Percentiles rank a stretch among this genome's conserved stretches.
These are phyloP conservation scores for Beauveria australis DNA, from an alignment of 2,329 filamentous ascomycete species.

Conservation along the genomic window DNA sequence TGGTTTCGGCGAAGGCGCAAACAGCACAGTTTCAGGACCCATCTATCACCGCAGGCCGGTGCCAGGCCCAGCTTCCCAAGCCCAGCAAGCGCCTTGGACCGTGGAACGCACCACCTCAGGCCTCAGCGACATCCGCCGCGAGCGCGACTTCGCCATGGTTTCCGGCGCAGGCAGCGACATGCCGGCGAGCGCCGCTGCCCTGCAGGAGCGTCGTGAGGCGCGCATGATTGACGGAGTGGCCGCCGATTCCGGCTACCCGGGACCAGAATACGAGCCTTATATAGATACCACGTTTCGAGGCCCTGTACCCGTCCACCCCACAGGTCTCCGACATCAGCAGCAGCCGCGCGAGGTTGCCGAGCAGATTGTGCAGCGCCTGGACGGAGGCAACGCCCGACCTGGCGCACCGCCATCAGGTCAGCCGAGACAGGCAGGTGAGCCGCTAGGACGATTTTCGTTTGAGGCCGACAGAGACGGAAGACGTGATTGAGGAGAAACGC, in stretches of 20 bases:
- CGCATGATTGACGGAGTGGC: conserved; percentile 61
- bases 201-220: conserved; percentile 50
- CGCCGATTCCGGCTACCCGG: conserved; percentile 44
- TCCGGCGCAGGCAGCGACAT: conserved; percentile 29
- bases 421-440: conserved; percentile 35
- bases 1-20: conserved; percentile 86
- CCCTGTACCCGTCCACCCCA: conserved; percentile 36
- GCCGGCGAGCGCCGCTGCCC: conserved; percentile 35
- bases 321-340: conserved; percentile 1
- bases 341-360: conserved; percentile 49
- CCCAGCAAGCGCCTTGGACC: conserved; percentile 28
- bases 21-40: conserved; percentile 73
- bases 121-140: conserved; percentile 33
- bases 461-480: conserved; percentile 33
- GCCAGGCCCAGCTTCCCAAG: conserved; percentile 30
- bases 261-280: conserved; percentile 43
- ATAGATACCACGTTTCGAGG: conserved; percentile 58
- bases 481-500: conserved; percentile 14
- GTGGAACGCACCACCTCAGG: conserved; percentile 45
- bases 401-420: conserved; percentile 29
- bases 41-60: conserved; percentile 51
- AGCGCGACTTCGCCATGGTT: conserved; percentile 14
- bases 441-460: conserved; percentile 52
- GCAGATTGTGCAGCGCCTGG: conserved; percentile 52
- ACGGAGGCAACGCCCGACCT: conserved; percentile 37